A percentile compares a stretch with the other conserved stretches of the same genome.
phyloP scores from a whole-genome alignment of 768 basidiomycete genomes.

The Naganishia antarctica region DNA sequence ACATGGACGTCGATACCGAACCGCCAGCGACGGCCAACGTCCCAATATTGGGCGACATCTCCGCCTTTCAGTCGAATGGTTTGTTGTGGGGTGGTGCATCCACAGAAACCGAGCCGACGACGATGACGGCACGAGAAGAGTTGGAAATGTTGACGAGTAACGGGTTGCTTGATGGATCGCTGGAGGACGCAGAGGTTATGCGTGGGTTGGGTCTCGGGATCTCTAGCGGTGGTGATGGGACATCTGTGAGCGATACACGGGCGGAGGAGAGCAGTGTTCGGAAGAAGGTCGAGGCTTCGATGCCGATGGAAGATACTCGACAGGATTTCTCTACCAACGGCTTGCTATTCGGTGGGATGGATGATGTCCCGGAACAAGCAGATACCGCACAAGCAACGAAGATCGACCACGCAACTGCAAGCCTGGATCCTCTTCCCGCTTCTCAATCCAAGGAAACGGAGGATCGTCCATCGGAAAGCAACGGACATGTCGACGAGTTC shows the following conservation, averaged over 20 bases:
- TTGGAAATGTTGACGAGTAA: constrained; percentile 12
- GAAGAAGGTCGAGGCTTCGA: background rate
- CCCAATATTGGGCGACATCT: background rate
- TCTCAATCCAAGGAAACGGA: background rate
- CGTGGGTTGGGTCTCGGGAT: constrained; percentile 1
- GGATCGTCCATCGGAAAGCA: background rate
- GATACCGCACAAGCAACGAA: background rate
- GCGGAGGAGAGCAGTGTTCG: background rate
- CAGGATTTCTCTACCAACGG: background rate
- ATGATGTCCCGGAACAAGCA: background rate
- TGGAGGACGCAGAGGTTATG: background rate
- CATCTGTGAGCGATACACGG: background rate
- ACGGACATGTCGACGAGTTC: background rate
- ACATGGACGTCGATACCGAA: too few species aligned
- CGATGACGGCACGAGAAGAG: background rate
- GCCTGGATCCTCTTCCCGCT: too few species aligned
- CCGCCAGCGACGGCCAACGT: too few species aligned
- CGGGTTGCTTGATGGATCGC: background rate
- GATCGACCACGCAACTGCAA: too few species aligned
- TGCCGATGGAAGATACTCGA: constrained; percentile 7
- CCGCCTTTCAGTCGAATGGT: constrained; percentile 31
- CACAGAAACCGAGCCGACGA: background rate
- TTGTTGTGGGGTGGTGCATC: constrained; percentile 23
- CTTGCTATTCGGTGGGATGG: background rate
- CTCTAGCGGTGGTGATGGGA: too few species aligned